Percentiles rank a stretch among this genome's conserved stretches.
These are phyloP conservation scores for Carex scoparia DNA, from an alignment of 176 grass and related monocot species.

Conservation along the genomic window DNA sequence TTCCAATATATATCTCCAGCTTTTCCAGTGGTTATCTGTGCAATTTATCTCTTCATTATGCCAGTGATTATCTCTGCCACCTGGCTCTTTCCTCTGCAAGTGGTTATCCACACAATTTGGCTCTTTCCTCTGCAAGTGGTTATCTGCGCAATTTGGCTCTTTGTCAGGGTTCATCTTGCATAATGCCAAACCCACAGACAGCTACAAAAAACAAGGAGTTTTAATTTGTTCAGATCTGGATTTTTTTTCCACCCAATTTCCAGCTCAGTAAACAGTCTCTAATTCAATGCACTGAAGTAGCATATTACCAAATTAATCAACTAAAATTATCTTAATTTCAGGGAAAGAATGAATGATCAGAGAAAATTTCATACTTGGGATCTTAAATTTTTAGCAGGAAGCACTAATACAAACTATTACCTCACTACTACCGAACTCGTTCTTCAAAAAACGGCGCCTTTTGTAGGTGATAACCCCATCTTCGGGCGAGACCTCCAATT, in stretches of 20 bases:
- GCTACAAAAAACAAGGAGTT: slow-evolving; percentile 18
- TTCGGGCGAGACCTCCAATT: slow-evolving; percentile 13
- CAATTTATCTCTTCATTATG: slow-evolving; percentile 6
- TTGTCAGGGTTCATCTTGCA: slow-evolving; percentile 19
- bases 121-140: not conserved
- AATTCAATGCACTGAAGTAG: not conserved
- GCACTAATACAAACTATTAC: not conserved
- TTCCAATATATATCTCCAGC: slow-evolving; percentile 64
- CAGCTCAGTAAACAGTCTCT: not conserved
- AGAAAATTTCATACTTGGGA: not conserved
- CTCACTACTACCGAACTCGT: not conserved
- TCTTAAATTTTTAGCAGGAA: not conserved
- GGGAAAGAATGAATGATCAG: not conserved
- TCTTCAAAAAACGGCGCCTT: not conserved
- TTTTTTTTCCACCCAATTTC: not conserved
- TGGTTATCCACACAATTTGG: slow-evolving; percentile 20
- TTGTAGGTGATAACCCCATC: slow-evolving; percentile 31
- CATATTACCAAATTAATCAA: not conserved
- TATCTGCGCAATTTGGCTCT: slow-evolving; percentile 25
- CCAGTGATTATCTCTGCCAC: not conserved
- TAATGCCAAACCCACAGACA: slow-evolving; percentile 16
- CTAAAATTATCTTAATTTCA: not conserved
- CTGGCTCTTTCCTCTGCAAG: not conserved
- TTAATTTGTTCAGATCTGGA: slow-evolving; percentile 12
- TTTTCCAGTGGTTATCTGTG: slow-evolving; percentile 44